Evolutionary conservation across 108 stramenopile genomes (phyloP).

Genomic region (Cyclotella baltica): DNA sequence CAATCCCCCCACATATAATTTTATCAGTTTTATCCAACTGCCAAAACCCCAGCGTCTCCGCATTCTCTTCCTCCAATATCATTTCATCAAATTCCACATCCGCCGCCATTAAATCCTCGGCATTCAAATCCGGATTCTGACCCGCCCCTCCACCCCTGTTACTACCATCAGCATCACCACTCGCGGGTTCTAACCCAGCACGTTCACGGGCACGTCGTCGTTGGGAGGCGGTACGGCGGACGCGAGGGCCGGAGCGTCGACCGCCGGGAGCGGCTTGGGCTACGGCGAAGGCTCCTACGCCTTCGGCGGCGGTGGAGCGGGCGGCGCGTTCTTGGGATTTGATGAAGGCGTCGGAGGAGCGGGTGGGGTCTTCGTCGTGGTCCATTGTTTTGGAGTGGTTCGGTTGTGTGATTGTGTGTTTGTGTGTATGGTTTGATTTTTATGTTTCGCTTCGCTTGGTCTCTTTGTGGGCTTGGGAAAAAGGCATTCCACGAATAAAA

Average conservation of each 20-base stretch:
- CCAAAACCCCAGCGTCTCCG: slow-evolving; percentile 43
- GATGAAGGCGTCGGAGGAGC: slow-evolving; percentile 16
- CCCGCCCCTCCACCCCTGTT: background rate
- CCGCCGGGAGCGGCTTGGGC: slow-evolving; percentile 46
- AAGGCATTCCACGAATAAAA: no score
- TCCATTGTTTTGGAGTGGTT: slow-evolving; percentile 3
- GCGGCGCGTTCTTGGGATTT: slow-evolving; percentile 45
- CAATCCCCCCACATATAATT: slow-evolving; percentile 47
- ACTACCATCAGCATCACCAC: background rate
- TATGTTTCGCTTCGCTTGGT: no score
- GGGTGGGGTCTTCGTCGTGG: slow-evolving; percentile 13
- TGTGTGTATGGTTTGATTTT: background rate
- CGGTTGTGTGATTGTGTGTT: background rate
- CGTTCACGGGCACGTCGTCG: slow-evolving; percentile 35
- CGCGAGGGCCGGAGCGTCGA: slow-evolving; percentile 25
- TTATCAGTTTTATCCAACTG: slow-evolving; percentile 50
- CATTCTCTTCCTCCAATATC: slow-evolving; percentile 33
- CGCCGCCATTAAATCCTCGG: slow-evolving; percentile 35
- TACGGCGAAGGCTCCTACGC: slow-evolving; percentile 48
- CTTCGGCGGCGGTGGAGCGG: slow-evolving; percentile 21
- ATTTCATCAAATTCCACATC: slow-evolving; percentile 43
- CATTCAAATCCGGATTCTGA: slow-evolving; percentile 22
- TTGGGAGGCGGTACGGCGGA: slow-evolving; percentile 35
- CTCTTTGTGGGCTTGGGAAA: no score
- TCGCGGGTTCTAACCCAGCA: slow-evolving; percentile 31